A percentile compares a stretch with the other conserved stretches of the same genome.
Conservation (phyloP, 495 filamentous ascomycete species). For the Xylaria palmicola region DNA sequence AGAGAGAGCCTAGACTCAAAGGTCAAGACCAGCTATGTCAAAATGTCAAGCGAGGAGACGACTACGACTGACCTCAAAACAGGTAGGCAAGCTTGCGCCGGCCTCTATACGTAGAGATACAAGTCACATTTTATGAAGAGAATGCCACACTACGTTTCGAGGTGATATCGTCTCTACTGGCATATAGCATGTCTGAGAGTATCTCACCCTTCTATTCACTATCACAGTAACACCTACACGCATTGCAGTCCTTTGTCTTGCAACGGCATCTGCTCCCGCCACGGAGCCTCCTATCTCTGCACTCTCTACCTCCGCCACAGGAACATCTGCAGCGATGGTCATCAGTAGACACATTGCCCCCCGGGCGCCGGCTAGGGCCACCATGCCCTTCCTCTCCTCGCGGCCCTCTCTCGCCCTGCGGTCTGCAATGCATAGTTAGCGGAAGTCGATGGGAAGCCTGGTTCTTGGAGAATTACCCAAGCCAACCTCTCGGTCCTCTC, state of each 20-base stretch:
- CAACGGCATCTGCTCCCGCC: neutral
- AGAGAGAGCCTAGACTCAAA: too few species aligned
- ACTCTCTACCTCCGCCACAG: neutral
- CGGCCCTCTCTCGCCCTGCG: neutral
- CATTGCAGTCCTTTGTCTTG: neutral
- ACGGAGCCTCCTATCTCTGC: neutral
- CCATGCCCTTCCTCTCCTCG: neutral
- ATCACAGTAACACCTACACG: neutral
- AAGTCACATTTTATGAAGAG: too few species aligned
- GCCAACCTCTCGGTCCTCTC: neutral
- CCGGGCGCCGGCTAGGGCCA: neutral
- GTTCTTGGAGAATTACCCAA: neutral
- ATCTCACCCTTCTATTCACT: too few species aligned
- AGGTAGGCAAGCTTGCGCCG: too few species aligned
- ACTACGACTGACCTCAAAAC: too few species aligned
- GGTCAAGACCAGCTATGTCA: too few species aligned
- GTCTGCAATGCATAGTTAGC: neutral
- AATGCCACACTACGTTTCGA: too few species aligned
- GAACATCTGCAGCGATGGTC: neutral
- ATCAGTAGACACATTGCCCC: neutral
- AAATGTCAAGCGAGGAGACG: too few species aligned
- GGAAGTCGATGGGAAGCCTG: too few species aligned
- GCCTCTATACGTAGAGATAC: too few species aligned
- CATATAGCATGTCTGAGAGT: too few species aligned
- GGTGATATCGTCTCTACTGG: too few species aligned